Percentiles rank a stretch among this genome's conserved stretches.
Evolutionary conservation across 495 filamentous ascomycete species (phyloP).

Genomic region (Talaromyces wortmannii): DNA sequence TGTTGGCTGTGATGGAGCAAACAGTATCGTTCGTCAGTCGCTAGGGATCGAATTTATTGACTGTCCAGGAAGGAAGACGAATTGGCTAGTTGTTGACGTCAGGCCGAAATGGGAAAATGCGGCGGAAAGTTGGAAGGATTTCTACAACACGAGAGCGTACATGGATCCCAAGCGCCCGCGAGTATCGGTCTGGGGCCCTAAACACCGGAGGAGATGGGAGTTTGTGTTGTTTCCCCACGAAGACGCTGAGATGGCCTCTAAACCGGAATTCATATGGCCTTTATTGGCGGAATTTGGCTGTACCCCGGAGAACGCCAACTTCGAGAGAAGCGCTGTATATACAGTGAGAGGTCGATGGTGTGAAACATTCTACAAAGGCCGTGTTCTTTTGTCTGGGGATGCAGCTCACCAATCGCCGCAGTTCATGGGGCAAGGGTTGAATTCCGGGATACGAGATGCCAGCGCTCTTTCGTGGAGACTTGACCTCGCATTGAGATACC

Average conservation of each 20-base stretch:
- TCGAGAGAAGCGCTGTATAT: not conserved
- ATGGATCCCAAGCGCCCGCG: not conserved
- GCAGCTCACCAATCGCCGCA: not conserved
- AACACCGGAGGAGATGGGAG: not conserved
- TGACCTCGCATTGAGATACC: not conserved
- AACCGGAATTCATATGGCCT: not conserved
- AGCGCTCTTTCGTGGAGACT: not conserved
- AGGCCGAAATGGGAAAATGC: not conserved
- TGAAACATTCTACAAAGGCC: not conserved
- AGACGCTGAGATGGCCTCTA: not conserved
- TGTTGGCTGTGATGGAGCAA: slow-evolving; percentile 29
- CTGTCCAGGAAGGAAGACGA: not conserved
- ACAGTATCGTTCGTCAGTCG: slow-evolving; percentile 21
- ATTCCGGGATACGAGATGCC: not conserved
- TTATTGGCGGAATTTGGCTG: not conserved
- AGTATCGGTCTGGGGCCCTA: not conserved
- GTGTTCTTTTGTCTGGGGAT: not conserved
- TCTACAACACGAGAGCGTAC: not conserved
- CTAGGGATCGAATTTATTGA: slow-evolving; percentile 16
- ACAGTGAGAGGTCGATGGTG: not conserved
- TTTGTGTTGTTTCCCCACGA: not conserved
- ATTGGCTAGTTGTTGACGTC: not conserved
- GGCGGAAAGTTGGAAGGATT: not conserved
- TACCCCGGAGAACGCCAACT: not conserved
- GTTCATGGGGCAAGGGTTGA: not conserved